phyloP scores from a whole-genome alignment of 495 filamentous ascomycete species.

The Podospora conica region DNA sequence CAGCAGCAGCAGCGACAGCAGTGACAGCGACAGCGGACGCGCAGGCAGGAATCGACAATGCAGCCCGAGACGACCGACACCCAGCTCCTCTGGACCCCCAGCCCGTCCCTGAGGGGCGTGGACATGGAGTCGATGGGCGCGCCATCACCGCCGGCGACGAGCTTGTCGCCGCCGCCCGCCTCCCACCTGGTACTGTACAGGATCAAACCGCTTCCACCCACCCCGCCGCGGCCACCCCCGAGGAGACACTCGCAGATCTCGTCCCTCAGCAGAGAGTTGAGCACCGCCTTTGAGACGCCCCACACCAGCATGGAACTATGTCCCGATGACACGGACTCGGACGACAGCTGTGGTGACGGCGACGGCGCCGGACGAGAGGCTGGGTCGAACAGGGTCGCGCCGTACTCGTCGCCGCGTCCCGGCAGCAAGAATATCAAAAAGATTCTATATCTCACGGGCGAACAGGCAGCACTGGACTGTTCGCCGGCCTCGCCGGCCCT shows the following conservation, averaged over 20 bases:
- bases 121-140: background rate
- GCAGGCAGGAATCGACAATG: background rate
- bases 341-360: background rate
- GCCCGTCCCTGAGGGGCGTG: constrained; percentile 6
- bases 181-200: constrained; percentile 18
- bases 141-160: background rate
- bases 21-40: background rate
- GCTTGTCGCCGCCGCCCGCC: constrained; percentile 11
- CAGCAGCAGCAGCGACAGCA: no score
- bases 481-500: constrained; percentile 1
- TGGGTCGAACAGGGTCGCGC: background rate
- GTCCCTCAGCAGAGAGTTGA: constrained; percentile 23
- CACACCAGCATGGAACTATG: constrained; percentile 3
- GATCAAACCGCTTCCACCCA: constrained; percentile 20
- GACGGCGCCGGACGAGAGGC: background rate
- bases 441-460: constrained; percentile 9
- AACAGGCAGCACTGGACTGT: background rate
- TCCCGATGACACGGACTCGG: background rate
- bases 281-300: constrained; percentile 14
- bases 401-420: background rate
- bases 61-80: background rate
- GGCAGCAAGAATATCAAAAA: constrained; percentile 6
- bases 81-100: constrained; percentile 2
- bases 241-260: constrained; percentile 14
- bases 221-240: constrained; percentile 9